phyloP scores from a whole-genome alignment of 73 alveolate species.

The Blepharisma stoltei region DNA sequence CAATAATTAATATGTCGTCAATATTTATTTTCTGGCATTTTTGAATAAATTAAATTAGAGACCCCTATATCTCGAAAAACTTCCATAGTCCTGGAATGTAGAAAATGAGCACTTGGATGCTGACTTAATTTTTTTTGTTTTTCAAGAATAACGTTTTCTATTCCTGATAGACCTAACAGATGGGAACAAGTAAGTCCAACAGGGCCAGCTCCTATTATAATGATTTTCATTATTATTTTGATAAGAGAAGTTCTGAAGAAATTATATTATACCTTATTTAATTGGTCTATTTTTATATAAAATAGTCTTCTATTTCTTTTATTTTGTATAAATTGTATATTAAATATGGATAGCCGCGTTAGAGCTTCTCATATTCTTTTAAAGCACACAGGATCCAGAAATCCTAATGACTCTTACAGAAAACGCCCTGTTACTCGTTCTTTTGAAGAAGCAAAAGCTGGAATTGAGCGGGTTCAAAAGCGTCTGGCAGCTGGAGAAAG shows the following conservation, averaged over 20 bases:
- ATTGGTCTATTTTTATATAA: too few species aligned
- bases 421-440: conserved; percentile 80
- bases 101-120: not conserved
- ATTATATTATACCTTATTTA: too few species aligned
- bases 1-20: conserved; percentile 5
- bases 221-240: not conserved
- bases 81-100: not conserved
- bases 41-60: not conserved
- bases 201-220: conserved; percentile 20
- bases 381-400: conserved; percentile 86
- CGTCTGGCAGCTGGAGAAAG: conserved; percentile 55
- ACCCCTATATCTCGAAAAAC: not conserved
- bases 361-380: conserved; percentile 81
- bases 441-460: conserved; percentile 79
- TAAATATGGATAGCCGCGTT: conserved; percentile 16
- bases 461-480: conserved; percentile 55
- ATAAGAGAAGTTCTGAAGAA: too few species aligned
- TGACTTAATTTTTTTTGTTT: not conserved
- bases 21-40: not conserved
- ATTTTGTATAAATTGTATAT: too few species aligned
- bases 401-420: conserved; percentile 83
- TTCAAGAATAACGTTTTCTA: not conserved
- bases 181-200: conserved; percentile 12
- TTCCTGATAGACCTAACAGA: not conserved
- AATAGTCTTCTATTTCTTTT: too few species aligned